Evolutionary conservation across 2,329 filamentous ascomycete genomes (phyloP).

Genomic region (Aspergillus felis): DNA sequence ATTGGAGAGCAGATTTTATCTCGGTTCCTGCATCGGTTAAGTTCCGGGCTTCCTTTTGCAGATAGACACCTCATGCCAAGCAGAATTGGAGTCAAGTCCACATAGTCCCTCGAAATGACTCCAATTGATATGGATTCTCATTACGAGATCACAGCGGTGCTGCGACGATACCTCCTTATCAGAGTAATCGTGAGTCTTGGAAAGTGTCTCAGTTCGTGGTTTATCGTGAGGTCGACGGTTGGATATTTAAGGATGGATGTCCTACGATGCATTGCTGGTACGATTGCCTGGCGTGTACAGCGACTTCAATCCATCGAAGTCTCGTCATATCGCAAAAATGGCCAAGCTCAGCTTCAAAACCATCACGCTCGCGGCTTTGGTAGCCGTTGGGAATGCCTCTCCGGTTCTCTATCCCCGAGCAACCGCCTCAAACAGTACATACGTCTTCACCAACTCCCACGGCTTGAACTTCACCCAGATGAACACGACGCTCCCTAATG

Average conservation of each 20-base stretch:
- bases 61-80: not conserved
- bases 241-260: not conserved
- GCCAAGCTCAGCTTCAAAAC: slow-evolving; percentile 9
- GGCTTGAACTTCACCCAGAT: slow-evolving; percentile 25
- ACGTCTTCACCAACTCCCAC: slow-evolving; percentile 22
- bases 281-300: not conserved
- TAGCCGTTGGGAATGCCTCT: slow-evolving; percentile 16
- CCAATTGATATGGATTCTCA: slow-evolving; percentile 1
- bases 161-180: not conserved
- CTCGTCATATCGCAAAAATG: not conserved
- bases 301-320: not conserved
- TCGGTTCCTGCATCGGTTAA: not conserved
- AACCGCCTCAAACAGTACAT: slow-evolving; percentile 13
- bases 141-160: not conserved
- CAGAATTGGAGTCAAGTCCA: not conserved
- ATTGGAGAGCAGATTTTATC: not conserved
- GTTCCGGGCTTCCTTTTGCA: not conserved
- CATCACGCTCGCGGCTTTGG: slow-evolving; percentile 16
- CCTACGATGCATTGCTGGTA: not conserved
- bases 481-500: slow-evolving; percentile 22
- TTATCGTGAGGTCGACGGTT: not conserved
- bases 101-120: not conserved
- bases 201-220: not conserved
- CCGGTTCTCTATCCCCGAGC: slow-evolving; percentile 18
- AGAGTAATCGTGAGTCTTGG: not conserved